Base-by-base conservation (phyloP, 768 basidiomycete species). In the Grammothele lineata region DNA sequence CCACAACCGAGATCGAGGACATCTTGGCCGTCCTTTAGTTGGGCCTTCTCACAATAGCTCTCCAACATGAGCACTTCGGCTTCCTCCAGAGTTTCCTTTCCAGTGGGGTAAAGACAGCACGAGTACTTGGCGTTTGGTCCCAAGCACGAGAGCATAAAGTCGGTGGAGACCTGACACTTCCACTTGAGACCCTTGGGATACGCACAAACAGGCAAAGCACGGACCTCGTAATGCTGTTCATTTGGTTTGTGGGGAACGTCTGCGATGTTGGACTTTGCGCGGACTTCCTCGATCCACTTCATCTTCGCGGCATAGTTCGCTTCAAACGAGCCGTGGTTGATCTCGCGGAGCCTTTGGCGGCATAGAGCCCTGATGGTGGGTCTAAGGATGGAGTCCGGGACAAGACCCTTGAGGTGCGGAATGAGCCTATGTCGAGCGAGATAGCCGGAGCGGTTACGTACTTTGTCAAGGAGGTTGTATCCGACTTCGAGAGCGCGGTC, bases 191-290 rank as follows among this genome's bases (percentile, higher is more conserved):
- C 26, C 18, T 14, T 27, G 5, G 30, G 23, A 11, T n/a, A 14
- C 3, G n/a, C 5, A 38, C 11, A 37, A 3, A n/a, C 7, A 27
- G 3, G 11, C 60, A 17, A 3, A 24, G 10, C 15, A 61, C 62
- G 54, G 47, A 82, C 83, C 69, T 87, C 83, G 61, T 87, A 87
- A 57, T 87, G 83, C 61, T 86, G 85, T 57, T 86, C 80, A 53
- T 87, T 87, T 17, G 83, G 85, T 57, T 81, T 82, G 32, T 78
- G 73, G 1, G 83, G 75, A 10, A 76, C 70, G 49, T 78, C 80
- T 3, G 83, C 83, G 48, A 85, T 85, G 23, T 68, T 72, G 3
- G 53, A 57, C 14, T 77, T 65, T 0, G 69, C 65, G 18, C 74
- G 72, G 21, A 84, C 75, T 15, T 58, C 71, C 45, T 79, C 74